Percentiles rank a stretch among this genome's conserved stretches.
Evolutionary conservation across 768 basidiomycete genomes (phyloP).

Genomic region (Leccinum aurantiacum): DNA sequence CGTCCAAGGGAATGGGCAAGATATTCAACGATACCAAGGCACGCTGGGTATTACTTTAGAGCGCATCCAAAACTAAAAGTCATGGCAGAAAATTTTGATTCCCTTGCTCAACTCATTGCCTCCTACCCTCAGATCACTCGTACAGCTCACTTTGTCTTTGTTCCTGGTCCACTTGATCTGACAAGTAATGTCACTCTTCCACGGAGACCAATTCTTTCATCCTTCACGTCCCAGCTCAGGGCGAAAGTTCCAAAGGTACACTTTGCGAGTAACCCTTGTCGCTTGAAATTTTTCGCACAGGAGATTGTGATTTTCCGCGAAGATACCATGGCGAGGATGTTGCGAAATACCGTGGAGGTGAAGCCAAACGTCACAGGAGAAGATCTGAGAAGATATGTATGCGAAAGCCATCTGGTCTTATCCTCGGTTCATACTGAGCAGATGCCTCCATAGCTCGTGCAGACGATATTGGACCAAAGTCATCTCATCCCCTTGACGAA

Average conservation of each 20-base stretch:
- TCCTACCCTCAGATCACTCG: constrained; percentile 77
- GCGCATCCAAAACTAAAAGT: constrained; percentile 2
- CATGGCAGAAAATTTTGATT: constrained; percentile 81
- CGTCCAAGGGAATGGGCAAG: constrained; percentile 72
- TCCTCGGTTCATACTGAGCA: background rate
- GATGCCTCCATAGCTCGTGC: constrained; percentile 67
- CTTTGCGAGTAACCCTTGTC: constrained; percentile 89
- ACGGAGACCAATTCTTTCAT: constrained; percentile 74
- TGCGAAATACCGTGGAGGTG: constrained; percentile 87
- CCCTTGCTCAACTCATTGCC: constrained; percentile 79
- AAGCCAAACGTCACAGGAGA: constrained; percentile 78
- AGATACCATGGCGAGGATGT: constrained; percentile 90
- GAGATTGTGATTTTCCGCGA: constrained; percentile 94
- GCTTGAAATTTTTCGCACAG: constrained; percentile 92
- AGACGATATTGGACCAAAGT: constrained; percentile 92
- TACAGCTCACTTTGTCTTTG: constrained; percentile 86
- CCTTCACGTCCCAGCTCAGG: constrained; percentile 68
- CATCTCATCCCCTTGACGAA: constrained; percentile 88
- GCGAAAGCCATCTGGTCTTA: constrained; percentile 28
- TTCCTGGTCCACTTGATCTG: constrained; percentile 92
- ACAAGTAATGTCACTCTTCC: constrained; percentile 80
- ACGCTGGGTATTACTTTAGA: constrained; percentile 5
- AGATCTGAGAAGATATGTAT: constrained; percentile 85
- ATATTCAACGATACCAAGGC: constrained; percentile 87
- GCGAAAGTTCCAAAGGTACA: constrained; percentile 75